Conservation (phyloP, 1,284 basidiomycete species). For the Ganoderma lucidum region DNA sequence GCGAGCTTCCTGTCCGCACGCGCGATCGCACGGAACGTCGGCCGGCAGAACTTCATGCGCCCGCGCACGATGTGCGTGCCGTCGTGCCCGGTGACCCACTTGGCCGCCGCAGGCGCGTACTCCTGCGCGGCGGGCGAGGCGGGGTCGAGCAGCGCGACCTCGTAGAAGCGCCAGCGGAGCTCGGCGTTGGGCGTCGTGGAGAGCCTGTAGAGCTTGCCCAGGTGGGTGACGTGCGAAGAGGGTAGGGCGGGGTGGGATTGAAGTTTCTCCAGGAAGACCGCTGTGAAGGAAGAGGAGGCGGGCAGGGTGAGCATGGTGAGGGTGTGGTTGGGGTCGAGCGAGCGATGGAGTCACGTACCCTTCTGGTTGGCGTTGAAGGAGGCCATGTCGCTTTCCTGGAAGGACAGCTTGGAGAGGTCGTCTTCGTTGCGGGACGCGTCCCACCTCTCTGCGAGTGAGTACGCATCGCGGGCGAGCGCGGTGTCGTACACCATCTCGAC, state of each 20-base stretch:
- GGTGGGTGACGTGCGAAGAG: conserved; percentile 57
- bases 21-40: conserved; percentile 62
- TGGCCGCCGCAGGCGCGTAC: conserved; percentile 59
- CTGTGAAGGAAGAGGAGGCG: conserved; percentile 44
- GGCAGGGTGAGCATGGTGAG: neutral
- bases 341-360: conserved; percentile 45
- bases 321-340: neutral
- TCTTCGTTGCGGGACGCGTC: conserved; percentile 63
- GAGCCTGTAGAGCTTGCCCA: conserved; percentile 64
- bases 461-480: conserved; percentile 77
- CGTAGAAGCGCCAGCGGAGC: conserved; percentile 77
- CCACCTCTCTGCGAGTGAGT: conserved; percentile 82
- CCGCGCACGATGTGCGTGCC: conserved; percentile 70
- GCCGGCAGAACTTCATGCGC: conserved; percentile 86
- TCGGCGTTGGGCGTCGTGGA: conserved; percentile 70
- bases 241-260: conserved; percentile 65
- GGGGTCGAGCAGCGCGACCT: conserved; percentile 63
- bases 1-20: conserved; percentile 73
- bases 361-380: conserved; percentile 75
- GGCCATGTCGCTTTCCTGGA: conserved; percentile 62
- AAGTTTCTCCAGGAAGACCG: conserved; percentile 80
- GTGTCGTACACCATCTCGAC: conserved; percentile 87
- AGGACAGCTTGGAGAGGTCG: conserved; percentile 56
- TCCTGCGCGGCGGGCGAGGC: conserved; percentile 54
- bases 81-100: conserved; percentile 76